A percentile compares a stretch with the other conserved stretches of the same genome.
Conservation (phyloP, 129 eudicot genomes). For the Chrysanthemum makinoi region DNA sequence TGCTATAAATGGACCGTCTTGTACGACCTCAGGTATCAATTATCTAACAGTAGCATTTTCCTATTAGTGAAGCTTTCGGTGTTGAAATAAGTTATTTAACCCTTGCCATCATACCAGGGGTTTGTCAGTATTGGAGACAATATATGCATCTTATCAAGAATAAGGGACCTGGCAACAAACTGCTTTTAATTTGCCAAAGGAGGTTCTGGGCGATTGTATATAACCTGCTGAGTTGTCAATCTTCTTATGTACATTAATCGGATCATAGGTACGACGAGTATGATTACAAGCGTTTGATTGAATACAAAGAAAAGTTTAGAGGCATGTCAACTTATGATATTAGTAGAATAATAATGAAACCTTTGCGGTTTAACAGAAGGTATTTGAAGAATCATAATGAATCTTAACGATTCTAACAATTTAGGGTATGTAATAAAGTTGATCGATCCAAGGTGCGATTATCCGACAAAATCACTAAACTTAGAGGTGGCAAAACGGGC, state of each 20-base stretch:
- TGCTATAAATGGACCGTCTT: constrained; percentile 94
- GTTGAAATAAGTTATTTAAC: constrained; percentile 1
- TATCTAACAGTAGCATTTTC: background rate
- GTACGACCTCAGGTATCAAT: constrained; percentile 78
- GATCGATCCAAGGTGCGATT: too few relatives aligned
- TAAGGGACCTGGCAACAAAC: constrained; percentile 56
- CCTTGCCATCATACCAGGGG: constrained; percentile 46
- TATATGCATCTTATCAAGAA: constrained; percentile 50
- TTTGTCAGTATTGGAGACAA: constrained; percentile 70
- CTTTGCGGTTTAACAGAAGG: too few relatives aligned
- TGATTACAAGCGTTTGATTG: too few relatives aligned
- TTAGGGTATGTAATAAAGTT: too few relatives aligned
- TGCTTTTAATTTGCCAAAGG: constrained; percentile 73
- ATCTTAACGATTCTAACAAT: too few relatives aligned
- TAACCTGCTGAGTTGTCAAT: background rate
- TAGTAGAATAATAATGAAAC: too few relatives aligned
- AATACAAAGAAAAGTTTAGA: too few relatives aligned
- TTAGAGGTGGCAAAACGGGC: too few relatives aligned
- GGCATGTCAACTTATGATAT: too few relatives aligned
- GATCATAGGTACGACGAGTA: too few relatives aligned
- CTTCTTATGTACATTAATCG: too few relatives aligned
- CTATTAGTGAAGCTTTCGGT: background rate
- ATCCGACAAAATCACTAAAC: background rate
- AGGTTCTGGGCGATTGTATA: constrained; percentile 70
- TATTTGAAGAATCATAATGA: too few relatives aligned